Base-by-base conservation (phyloP, 2,329 filamentous ascomycete genomes). In the Scedosporium aurantiacum region DNA sequence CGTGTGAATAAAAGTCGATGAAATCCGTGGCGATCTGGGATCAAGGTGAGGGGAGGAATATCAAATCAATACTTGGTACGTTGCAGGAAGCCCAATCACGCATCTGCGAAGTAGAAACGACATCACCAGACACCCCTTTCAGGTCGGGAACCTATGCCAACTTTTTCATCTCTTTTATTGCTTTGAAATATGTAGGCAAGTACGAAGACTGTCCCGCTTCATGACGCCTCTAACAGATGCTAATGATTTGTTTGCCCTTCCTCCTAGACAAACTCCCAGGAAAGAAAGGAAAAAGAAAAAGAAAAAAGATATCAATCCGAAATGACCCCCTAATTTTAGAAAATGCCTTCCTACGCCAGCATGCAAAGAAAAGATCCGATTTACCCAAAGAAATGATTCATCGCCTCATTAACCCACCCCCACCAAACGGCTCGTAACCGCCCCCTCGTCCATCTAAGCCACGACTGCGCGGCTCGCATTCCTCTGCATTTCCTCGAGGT, bases 401-500 rank as follows among this genome's bases (percentile, higher is more conserved):
- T 58, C 56, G 5, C 28, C 43, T 60, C 58, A 60, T 60, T 52
- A 60, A 21, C 25, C 21, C 12, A 23, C 18, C n/a, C 3, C 21
- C n/a, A 47, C n/a, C 43, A 47, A 18, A 28, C 28, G 28, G 12
- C 50, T 25, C 50, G 12, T 54, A 54, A 28, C 7, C 58, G 45
- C 25, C n/a, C 23, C 32, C 12, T 14, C 57, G 10, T 12, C 16
- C n/a, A 12, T 4, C 10, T 60, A 60, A 16, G 58, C 58, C 58
- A 43, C 37, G 28, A 41, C 58, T 12, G 32, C 21, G 16, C 32
- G 58, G n/a, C 28, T 52, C 18, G 58, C 25, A n/a, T 90, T 87
- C 70, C 81, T 77, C 71, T 91, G 87, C 74, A 89, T 83, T 64
- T 91, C 85, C 68, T 82, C 80, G 61, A 96, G 76, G 75, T 61